phyloP scores from a whole-genome alignment of 495 filamentous ascomycete species.

The Corynascus novoguineensis region DNA sequence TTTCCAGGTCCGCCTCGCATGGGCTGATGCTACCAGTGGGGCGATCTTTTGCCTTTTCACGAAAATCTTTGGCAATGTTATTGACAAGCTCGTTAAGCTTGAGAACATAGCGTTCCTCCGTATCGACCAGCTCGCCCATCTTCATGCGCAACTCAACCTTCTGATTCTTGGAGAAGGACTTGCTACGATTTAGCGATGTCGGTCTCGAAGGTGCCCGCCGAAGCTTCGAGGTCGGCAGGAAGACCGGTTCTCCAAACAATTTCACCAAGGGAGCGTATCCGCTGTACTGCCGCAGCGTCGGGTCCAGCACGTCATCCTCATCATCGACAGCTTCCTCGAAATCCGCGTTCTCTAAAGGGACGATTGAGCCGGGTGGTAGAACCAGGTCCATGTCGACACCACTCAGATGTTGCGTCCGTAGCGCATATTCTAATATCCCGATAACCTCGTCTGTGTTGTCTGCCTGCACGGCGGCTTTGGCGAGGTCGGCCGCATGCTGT shows the following conservation, averaged over 20 bases:
- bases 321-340: constrained; percentile 50
- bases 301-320: constrained; percentile 56
- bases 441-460: constrained; percentile 70
- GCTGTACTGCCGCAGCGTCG: constrained; percentile 62
- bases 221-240: constrained; percentile 81
- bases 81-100: constrained; percentile 79
- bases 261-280: constrained; percentile 66
- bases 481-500: constrained; percentile 86
- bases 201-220: constrained; percentile 83
- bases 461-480: constrained; percentile 71
- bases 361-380: constrained; percentile 68
- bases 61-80: constrained; percentile 67
- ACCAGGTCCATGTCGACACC: constrained; percentile 88
- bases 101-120: constrained; percentile 86
- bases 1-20: constrained; percentile 61
- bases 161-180: constrained; percentile 69
- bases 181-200: constrained; percentile 66
- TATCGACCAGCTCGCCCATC: constrained; percentile 87
- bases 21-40: constrained; percentile 62
- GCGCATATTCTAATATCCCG: constrained; percentile 60
- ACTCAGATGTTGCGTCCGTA: constrained; percentile 69
- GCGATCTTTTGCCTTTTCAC: constrained; percentile 56
- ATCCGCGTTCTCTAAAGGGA: constrained; percentile 47
- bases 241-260: constrained; percentile 73
- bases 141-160: constrained; percentile 79